phyloP scores from a whole-genome alignment of 805 yeast species.

The Candida ponderosae region DNA sequence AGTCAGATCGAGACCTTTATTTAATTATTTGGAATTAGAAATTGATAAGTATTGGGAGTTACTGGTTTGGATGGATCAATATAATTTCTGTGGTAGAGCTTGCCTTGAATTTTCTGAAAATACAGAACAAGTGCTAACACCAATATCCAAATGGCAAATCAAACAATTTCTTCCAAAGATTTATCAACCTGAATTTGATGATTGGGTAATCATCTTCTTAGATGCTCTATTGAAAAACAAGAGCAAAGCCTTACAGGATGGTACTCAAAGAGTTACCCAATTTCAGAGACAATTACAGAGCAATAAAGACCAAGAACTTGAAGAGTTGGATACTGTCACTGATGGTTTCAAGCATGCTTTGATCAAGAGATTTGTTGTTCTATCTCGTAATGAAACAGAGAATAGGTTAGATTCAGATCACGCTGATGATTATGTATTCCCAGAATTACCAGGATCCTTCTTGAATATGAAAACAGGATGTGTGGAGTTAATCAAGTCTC shows the following conservation, averaged over 20 bases:
- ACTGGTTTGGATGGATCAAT: slow-evolving; percentile 92
- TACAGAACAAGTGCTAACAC: slow-evolving; percentile 29
- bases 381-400: slow-evolving; percentile 66
- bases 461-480: slow-evolving; percentile 57
- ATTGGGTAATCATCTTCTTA: slow-evolving; percentile 74
- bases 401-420: slow-evolving; percentile 59
- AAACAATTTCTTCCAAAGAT: slow-evolving; percentile 65
- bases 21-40: slow-evolving; percentile 69
- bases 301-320: slow-evolving; percentile 24
- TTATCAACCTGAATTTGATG: slow-evolving; percentile 76
- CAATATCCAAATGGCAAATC: slow-evolving; percentile 71
- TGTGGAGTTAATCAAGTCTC: slow-evolving; percentile 66
- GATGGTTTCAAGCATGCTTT: slow-evolving; percentile 56
- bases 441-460: slow-evolving; percentile 69
- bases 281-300: slow-evolving; percentile 32
- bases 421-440: slow-evolving; percentile 61
- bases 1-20: slow-evolving; percentile 71
- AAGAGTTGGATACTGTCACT: slow-evolving; percentile 36
- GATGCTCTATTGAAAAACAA: slow-evolving; percentile 60
- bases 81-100: slow-evolving; percentile 73
- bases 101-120: slow-evolving; percentile 28
- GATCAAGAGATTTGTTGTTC: slow-evolving; percentile 53
- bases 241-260: slow-evolving; percentile 21
- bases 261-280: slow-evolving; percentile 64
- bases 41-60: slow-evolving; percentile 84